Evolutionary conservation across 1,139 yeast genomes (phyloP).

Genomic region (Candida frijolesensis): DNA sequence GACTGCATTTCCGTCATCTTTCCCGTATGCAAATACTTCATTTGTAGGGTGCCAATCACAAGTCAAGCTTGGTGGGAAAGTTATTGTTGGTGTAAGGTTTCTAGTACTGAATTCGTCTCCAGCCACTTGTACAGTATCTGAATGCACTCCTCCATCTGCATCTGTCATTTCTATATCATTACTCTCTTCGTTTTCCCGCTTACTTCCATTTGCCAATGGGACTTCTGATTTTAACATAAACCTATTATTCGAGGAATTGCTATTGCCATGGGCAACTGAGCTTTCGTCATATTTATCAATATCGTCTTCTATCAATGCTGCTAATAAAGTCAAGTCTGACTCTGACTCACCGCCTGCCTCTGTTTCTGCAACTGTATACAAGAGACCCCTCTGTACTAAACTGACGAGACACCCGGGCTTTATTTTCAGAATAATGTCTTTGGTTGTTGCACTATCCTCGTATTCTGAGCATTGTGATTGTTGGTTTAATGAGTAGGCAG

Average conservation of each 20-base stretch:
- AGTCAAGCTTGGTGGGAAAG: constrained; percentile 31
- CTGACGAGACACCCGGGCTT: constrained; percentile 76
- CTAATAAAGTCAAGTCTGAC: constrained; percentile 30
- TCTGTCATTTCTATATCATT: constrained; percentile 14
- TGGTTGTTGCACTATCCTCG: constrained; percentile 48
- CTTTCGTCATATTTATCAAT: constrained; percentile 11
- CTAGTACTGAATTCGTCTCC: constrained; percentile 23
- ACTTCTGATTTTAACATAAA: constrained; percentile 23
- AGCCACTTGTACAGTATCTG: not conserved
- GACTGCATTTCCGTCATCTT: constrained; percentile 35
- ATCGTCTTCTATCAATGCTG: constrained; percentile 32
- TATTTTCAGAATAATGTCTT: constrained; percentile 49
- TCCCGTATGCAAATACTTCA: constrained; percentile 43
- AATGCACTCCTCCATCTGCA: constrained; percentile 8
- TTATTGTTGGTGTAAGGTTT: constrained; percentile 22
- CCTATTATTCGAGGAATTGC: constrained; percentile 6
- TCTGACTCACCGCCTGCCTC: constrained; percentile 24
- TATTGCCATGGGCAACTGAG: constrained; percentile 4
- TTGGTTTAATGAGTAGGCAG: constrained; percentile 82
- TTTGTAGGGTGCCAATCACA: constrained; percentile 45
- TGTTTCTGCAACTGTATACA: constrained; percentile 51
- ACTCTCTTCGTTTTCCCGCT: constrained; percentile 20
- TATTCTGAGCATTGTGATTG: constrained; percentile 65
- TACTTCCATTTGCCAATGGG: constrained; percentile 10
- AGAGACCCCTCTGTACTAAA: constrained; percentile 82